A percentile compares a stretch with the other conserved stretches of the same genome.
Evolutionary conservation across 139 green algal species (phyloP).

Genomic region (Chlorella ohadii): DNA sequence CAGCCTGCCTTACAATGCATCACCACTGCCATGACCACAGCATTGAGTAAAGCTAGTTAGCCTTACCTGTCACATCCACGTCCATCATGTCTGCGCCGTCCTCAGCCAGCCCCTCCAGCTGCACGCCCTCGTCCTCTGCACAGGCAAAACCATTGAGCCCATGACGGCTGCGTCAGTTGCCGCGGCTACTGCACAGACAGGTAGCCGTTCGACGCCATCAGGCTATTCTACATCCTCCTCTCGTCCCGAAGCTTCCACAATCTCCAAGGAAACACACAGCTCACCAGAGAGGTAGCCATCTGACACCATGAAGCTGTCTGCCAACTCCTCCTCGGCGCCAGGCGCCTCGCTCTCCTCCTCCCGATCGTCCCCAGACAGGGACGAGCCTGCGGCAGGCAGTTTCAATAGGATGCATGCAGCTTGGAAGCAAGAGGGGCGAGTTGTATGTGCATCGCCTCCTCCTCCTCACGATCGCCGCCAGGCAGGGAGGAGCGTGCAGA

Average conservation of each 20-base stretch:
- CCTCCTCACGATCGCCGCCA: constrained; percentile 20
- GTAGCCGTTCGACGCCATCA: no score
- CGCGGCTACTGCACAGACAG: no score
- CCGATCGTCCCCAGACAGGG: background rate
- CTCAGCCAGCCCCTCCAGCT: constrained; percentile 42
- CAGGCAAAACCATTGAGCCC: background rate
- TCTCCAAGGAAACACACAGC: no score
- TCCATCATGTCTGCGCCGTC: constrained; percentile 25
- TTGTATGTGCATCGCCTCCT: no score
- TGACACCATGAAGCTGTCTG: constrained; percentile 76
- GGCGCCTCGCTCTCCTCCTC: constrained; percentile 35
- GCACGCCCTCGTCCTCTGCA: constrained; percentile 69
- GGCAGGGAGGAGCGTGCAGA: constrained; percentile 12
- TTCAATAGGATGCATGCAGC: no score
- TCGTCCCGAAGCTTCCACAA: no score
- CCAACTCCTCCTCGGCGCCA: constrained; percentile 48
- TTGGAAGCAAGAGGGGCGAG: no score
- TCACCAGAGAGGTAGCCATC: constrained; percentile 77
- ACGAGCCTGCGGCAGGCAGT: background rate
- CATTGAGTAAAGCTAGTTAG: no score
- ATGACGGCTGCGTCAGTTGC: no score
- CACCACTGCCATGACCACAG: no score
- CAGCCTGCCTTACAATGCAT: no score
- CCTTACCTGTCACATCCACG: constrained; percentile 4
- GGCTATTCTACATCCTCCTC: no score